phyloP scores from a whole-genome alignment of 2,329 filamentous ascomycete genomes.

The Verticillium isaacii region DNA sequence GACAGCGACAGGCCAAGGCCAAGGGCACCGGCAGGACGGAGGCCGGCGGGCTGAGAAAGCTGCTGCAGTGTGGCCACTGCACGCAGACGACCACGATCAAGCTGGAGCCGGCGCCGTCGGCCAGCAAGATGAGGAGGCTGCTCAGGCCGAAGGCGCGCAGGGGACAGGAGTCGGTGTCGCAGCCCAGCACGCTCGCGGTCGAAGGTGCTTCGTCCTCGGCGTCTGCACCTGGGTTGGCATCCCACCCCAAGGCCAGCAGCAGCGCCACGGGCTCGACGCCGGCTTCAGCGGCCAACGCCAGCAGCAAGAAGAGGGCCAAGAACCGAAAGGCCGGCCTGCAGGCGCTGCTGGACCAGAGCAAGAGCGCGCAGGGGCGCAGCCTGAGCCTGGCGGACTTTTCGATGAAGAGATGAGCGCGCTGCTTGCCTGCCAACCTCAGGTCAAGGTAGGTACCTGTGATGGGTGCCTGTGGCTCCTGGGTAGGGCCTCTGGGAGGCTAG shows the following conservation, averaged over 20 bases:
- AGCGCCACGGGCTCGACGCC: not conserved
- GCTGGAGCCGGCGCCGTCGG: slow-evolving; percentile 5
- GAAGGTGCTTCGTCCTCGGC: not conserved
- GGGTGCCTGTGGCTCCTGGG: too few species aligned
- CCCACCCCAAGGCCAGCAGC: not conserved
- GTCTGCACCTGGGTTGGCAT: not conserved
- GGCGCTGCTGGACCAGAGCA: slow-evolving; percentile 54
- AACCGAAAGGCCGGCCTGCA: slow-evolving; percentile 62
- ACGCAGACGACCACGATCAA: slow-evolving; percentile 6
- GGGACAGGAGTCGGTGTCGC: not conserved
- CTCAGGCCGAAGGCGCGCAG: not conserved
- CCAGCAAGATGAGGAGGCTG: not conserved
- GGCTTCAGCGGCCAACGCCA: slow-evolving; percentile 41
- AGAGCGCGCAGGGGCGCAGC: slow-evolving; percentile 29
- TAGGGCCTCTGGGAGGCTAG: too few species aligned
- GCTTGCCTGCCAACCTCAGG: too few species aligned
- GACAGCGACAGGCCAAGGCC: slow-evolving; percentile 18
- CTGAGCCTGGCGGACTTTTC: slow-evolving; percentile 48
- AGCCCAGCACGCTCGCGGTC: not conserved
- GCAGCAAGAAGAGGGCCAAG: slow-evolving; percentile 62
- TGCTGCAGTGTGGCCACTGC: slow-evolving; percentile 10
- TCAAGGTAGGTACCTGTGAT: too few species aligned
- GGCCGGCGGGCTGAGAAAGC: slow-evolving; percentile 6
- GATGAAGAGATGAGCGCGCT: slow-evolving; percentile 17
- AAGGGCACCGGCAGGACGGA: slow-evolving; percentile 15